Percentiles rank a stretch among this genome's conserved stretches.
Conservation (phyloP, 2,329 filamentous ascomycete species). For the Chaetomiaceae sp. region DNA sequence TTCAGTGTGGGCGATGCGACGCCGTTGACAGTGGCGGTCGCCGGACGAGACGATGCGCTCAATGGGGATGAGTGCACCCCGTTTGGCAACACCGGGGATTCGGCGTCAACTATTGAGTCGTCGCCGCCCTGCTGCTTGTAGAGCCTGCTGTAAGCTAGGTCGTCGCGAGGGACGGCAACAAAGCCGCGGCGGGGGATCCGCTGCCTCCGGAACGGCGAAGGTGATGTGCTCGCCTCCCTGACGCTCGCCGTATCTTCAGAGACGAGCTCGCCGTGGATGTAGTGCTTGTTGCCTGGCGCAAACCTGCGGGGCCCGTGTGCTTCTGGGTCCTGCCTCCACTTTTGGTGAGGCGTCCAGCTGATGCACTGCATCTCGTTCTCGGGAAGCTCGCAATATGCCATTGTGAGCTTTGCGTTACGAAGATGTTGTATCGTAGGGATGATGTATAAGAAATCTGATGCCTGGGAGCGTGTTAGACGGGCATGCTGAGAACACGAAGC, state of each 20-base stretch:
- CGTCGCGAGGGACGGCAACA: slow-evolving; percentile 47
- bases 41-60: slow-evolving; percentile 25
- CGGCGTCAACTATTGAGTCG: slow-evolving; percentile 46
- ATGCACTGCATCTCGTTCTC: slow-evolving; percentile 44
- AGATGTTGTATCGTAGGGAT: slow-evolving; percentile 56
- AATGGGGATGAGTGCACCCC: slow-evolving; percentile 45
- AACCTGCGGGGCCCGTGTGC: slow-evolving; percentile 47
- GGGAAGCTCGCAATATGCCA: slow-evolving; percentile 56
- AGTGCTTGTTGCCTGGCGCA: slow-evolving; percentile 55
- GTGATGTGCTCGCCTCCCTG: slow-evolving; percentile 46
- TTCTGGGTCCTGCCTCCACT: slow-evolving; percentile 58
- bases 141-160: slow-evolving; percentile 52
- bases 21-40: slow-evolving; percentile 30
- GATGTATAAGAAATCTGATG: slow-evolving; percentile 57
- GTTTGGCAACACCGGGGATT: slow-evolving; percentile 42
- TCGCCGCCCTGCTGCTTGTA: slow-evolving; percentile 54
- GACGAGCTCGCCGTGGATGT: slow-evolving; percentile 50
- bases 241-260: slow-evolving; percentile 46
- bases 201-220: slow-evolving; percentile 52
- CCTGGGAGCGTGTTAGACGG: slow-evolving; percentile 35
- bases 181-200: slow-evolving; percentile 53
- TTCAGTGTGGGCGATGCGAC: slow-evolving; percentile 21
- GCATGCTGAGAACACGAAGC: no score
- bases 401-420: slow-evolving; percentile 48
- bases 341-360: slow-evolving; percentile 41